Conservation (phyloP, 768 basidiomycete genomes). For the Tricholoma matsutake region DNA sequence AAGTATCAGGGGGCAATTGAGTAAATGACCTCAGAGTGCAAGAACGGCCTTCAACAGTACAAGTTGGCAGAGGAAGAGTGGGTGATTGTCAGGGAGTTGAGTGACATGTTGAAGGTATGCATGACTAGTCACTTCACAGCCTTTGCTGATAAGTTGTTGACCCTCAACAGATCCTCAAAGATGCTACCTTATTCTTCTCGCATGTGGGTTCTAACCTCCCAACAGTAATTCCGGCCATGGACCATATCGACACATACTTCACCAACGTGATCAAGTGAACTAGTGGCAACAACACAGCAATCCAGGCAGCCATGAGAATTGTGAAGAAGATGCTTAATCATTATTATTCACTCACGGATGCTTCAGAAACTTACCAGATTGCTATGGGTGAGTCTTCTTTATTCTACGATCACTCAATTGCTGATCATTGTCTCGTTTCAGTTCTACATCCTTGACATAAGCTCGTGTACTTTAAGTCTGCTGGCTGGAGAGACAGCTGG, state of each 20-base stretch:
- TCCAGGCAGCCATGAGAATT: slow-evolving; percentile 19
- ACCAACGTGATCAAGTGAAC: background rate
- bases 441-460: slow-evolving; percentile 14
- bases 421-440: slow-evolving; percentile 23
- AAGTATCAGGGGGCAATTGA: slow-evolving; percentile 26
- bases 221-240: slow-evolving; percentile 1
- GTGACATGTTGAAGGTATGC: background rate
- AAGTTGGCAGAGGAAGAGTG: background rate
- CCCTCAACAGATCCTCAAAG: background rate
- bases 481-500: background rate
- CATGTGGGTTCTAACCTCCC: background rate
- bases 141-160: background rate
- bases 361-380: slow-evolving; percentile 29
- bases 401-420: background rate
- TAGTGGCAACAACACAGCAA: slow-evolving; percentile 6
- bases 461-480: background rate
- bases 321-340: slow-evolving; percentile 26
- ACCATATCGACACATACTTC: slow-evolving; percentile 8
- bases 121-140: background rate
- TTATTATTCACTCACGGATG: slow-evolving; percentile 31
- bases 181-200: background rate
- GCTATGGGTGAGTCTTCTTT: slow-evolving; percentile 37
- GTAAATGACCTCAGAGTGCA: background rate
- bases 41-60: background rate
- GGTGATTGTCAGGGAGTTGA: background rate